Evolutionary conservation across 805 yeast genomes (phyloP).

Genomic region (Yarrowia bubula): DNA sequence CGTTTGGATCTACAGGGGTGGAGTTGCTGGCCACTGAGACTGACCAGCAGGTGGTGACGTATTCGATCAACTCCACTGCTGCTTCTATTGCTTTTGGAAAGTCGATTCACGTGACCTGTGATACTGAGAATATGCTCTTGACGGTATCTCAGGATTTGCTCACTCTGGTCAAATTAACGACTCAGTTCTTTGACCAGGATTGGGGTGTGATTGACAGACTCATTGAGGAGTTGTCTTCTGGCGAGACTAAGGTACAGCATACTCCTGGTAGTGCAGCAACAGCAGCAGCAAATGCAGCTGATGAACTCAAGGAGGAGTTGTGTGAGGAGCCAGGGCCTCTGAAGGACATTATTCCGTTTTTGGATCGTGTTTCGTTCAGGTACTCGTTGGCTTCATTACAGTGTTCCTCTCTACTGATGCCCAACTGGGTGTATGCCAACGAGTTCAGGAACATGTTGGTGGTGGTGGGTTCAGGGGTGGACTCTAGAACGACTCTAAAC

Average conservation of each 20-base stretch:
- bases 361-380: conserved; percentile 4
- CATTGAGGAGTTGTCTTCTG: neutral
- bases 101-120: conserved; percentile 12
- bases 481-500: conserved; percentile 4
- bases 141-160: neutral
- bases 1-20: neutral
- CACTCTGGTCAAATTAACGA: neutral
- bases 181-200: neutral
- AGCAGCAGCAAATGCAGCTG: neutral
- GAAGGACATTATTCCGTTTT: conserved; percentile 18
- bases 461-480: conserved; percentile 5
- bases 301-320: conserved; percentile 7
- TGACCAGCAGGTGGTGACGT: neutral
- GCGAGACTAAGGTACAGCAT: neutral
- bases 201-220: conserved; percentile 2
- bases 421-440: conserved; percentile 23
- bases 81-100: conserved; percentile 4
- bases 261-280: neutral
- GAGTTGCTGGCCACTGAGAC: neutral
- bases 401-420: conserved; percentile 9
- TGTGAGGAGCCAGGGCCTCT: neutral
- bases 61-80: conserved; percentile 7
- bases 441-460: conserved; percentile 12
- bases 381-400: conserved; percentile 2
- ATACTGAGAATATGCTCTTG: neutral